phyloP scores from a whole-genome alignment of 2,329 filamentous ascomycete species.

The Penicillium sclerotigenum region DNA sequence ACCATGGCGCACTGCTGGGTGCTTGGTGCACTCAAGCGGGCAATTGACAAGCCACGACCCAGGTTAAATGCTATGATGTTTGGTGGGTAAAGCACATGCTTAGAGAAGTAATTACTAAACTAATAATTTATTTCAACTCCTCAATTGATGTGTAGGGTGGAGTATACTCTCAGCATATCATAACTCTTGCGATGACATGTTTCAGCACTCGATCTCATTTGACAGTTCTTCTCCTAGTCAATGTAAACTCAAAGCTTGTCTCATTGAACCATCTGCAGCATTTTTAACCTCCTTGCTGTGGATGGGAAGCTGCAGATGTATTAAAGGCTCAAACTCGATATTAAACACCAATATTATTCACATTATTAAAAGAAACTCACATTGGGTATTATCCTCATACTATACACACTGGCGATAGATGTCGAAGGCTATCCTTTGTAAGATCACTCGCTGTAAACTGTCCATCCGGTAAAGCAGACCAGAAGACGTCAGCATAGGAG shows the following conservation, averaged over 20 bases:
- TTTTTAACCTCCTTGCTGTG: neutral
- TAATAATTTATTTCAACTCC: slow-evolving; percentile 38
- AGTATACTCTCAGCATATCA: slow-evolving; percentile 8
- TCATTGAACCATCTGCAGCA: no score
- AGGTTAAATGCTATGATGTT: slow-evolving; percentile 52
- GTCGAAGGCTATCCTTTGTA: neutral
- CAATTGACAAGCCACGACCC: slow-evolving; percentile 52
- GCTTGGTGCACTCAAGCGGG: slow-evolving; percentile 44
- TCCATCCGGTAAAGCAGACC: slow-evolving; percentile 3
- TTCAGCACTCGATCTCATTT: neutral
- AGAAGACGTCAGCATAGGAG: slow-evolving; percentile 17
- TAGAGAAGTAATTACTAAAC: slow-evolving; percentile 39
- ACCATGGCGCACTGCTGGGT: slow-evolving; percentile 38
- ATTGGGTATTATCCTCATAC: slow-evolving; percentile 22
- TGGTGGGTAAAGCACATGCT: slow-evolving; percentile 45
- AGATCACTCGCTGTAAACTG: neutral
- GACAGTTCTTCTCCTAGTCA: slow-evolving; percentile 18
- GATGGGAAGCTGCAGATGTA: neutral
- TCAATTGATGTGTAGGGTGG: neutral
- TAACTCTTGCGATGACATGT: neutral
- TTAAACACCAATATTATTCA: neutral
- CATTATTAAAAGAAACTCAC: neutral
- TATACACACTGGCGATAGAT: slow-evolving; percentile 14
- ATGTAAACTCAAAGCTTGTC: neutral
- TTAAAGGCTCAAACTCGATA: neutral